Evolutionary conservation across 148 eudicot genomes (phyloP), one percentile per base, ranked within the genome.

Genomic region (Camellia granthamiana): DNA sequence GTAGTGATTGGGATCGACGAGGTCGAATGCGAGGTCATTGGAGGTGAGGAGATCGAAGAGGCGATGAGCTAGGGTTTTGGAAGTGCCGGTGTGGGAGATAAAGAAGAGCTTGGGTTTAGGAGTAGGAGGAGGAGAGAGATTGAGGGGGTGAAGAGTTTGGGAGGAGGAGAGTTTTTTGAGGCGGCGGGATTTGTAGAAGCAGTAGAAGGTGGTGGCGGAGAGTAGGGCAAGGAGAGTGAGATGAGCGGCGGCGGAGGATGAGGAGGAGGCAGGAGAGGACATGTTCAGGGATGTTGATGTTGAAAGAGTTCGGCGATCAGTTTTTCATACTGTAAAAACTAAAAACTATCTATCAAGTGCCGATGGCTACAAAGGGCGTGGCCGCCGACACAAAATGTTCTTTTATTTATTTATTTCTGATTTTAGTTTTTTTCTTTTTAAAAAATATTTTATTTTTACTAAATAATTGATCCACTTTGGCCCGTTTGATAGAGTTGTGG

Each of bases 171-270:
- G 83, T 13, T 47, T 63, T 21, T 30, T 70, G 83, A 88, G 92
- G 80, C 87, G 90, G 80, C 86, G 95, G 64, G 98, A 91, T 78
- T 89, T 93, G 89, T 93, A 90, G 80, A 96, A 83, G 86, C 94
- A 90, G 85, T 86, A 93, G 80, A 90, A 62, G 74, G 99, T 90
- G 79, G 94, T 85, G 86, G 94, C 91, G 79, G 99, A 91, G 85
- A 96, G 89, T 78, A 92, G 77, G 67, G 97, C 86, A 83, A 96
- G 88, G 86, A 96, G 84, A 62, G 93, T 81, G 69, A 93, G 77
- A 15, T 89, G 97, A 2, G 93, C 72, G 43, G 94, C 72, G 54
- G 90, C 61, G 60, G 81, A 77, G 72, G 38, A 30, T 1, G 38
- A 30, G 38, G 38, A 30, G 43, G 90, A 60, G 60, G 81, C 75